Evolutionary conservation across 345 rosid species (phyloP).

Genomic region (Salix koriyanagi): DNA sequence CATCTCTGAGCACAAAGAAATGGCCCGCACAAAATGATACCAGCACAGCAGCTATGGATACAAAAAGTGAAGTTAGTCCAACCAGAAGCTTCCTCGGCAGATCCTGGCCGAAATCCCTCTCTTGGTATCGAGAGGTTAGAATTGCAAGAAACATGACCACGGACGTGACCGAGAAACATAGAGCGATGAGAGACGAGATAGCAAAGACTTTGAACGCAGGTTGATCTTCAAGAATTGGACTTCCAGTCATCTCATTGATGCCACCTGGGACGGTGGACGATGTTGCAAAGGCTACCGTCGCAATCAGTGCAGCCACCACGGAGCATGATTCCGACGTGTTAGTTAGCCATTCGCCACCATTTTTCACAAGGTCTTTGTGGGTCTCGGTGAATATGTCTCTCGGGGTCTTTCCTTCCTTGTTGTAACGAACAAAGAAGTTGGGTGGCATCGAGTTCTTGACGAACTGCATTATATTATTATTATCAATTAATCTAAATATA

Average conservation of each 20-base stretch:
- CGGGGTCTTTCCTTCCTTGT: slow-evolving; percentile 29
- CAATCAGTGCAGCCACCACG: slow-evolving; percentile 51
- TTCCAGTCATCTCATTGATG: not conserved
- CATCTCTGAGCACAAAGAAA: slow-evolving; percentile 35
- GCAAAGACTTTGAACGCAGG: slow-evolving; percentile 19
- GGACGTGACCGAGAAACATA: slow-evolving; percentile 23
- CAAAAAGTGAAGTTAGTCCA: slow-evolving; percentile 16
- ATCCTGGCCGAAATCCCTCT: slow-evolving; percentile 7
- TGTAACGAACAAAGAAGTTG: slow-evolving; percentile 33
- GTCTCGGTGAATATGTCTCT: slow-evolving; percentile 31
- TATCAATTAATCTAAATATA: no score
- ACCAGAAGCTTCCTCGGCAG: slow-evolving; percentile 19
- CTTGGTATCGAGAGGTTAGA: slow-evolving; percentile 23
- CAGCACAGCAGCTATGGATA: slow-evolving; percentile 21
- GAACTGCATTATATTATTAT: slow-evolving; percentile 25
- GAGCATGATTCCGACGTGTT: slow-evolving; percentile 53
- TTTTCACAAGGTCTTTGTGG: slow-evolving; percentile 32
- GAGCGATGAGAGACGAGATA: slow-evolving; percentile 21
- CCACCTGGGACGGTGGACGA: slow-evolving; percentile 38
- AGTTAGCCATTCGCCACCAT: slow-evolving; percentile 46
- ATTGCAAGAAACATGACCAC: slow-evolving; percentile 29
- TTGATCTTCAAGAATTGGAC: slow-evolving; percentile 10
- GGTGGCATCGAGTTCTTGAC: slow-evolving; percentile 41
- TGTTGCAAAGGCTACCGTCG: slow-evolving; percentile 52
- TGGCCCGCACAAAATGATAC: slow-evolving; percentile 52